Conservation (phyloP, 352 stramenopile species). For the Phytopythium chamaehyphon region DNA sequence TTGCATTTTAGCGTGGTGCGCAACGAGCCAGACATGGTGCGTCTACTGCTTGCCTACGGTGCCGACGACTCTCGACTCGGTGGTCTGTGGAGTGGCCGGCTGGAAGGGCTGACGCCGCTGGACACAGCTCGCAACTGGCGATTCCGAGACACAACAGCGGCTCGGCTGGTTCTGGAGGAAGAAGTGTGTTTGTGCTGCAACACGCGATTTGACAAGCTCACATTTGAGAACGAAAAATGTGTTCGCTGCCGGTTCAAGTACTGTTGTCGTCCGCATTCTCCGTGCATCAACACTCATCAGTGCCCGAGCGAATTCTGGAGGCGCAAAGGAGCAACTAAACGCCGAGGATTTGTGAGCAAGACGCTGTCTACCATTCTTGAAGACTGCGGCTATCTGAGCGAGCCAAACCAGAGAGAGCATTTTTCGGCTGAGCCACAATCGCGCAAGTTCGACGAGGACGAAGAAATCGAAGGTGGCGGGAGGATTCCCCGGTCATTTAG, state of each 20-base stretch:
- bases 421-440: too few relatives aligned
- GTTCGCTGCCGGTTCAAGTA: conserved; percentile 49
- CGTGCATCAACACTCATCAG: conserved; percentile 65
- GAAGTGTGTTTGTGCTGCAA: conserved; percentile 85
- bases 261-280: conserved; percentile 44
- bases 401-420: background rate
- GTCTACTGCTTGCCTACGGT: conserved; percentile 54
- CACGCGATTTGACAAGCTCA: conserved; percentile 55
- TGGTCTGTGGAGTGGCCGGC: conserved; percentile 29
- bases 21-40: conserved; percentile 74
- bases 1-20: conserved; percentile 76
- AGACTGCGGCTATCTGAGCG: background rate
- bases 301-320: conserved; percentile 33
- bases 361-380: conserved; percentile 1
- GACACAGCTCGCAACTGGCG: conserved; percentile 61
- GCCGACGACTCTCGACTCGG: conserved; percentile 27
- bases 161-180: conserved; percentile 57
- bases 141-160: conserved; percentile 61
- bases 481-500: too few relatives aligned
- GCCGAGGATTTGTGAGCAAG: background rate
- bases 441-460: background rate
- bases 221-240: conserved; percentile 49
- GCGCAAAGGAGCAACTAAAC: background rate
- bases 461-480: too few relatives aligned
- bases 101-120: conserved; percentile 40